Evolutionary conservation across 2,329 filamentous ascomycete genomes (phyloP).

Genomic region (Aspergillus novoparasiticus): DNA sequence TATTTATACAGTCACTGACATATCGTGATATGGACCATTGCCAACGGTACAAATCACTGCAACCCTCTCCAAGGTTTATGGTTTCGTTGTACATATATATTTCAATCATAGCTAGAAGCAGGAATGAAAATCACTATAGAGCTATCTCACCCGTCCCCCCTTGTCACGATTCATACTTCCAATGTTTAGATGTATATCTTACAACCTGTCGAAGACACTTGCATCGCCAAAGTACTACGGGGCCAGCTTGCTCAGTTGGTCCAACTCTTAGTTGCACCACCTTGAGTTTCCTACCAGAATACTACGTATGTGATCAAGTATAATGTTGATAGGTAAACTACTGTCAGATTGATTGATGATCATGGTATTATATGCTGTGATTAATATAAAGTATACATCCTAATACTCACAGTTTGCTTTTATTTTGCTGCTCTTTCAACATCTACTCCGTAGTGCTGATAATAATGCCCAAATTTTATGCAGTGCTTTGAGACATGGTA

Average conservation of each 20-base stretch:
- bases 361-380: not conserved
- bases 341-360: not conserved
- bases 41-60: not conserved
- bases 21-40: not conserved
- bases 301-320: not conserved
- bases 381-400: not conserved
- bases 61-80: not conserved
- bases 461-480: not conserved
- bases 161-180: not conserved
- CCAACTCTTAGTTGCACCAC: not conserved
- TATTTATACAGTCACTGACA: conserved; percentile 9
- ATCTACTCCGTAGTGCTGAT: not conserved
- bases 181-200: not conserved
- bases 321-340: not conserved
- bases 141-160: not conserved
- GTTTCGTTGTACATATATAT: conserved; percentile 12
- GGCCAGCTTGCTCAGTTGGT: not conserved
- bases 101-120: not conserved
- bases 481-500: not conserved
- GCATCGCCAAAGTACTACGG: not conserved
- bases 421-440: not conserved
- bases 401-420: not conserved
- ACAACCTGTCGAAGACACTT: not conserved
- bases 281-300: not conserved
- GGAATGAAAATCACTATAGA: not conserved